phyloP scores from a whole-genome alignment of 1,284 basidiomycete species.

The Boletus nobilissimus region DNA sequence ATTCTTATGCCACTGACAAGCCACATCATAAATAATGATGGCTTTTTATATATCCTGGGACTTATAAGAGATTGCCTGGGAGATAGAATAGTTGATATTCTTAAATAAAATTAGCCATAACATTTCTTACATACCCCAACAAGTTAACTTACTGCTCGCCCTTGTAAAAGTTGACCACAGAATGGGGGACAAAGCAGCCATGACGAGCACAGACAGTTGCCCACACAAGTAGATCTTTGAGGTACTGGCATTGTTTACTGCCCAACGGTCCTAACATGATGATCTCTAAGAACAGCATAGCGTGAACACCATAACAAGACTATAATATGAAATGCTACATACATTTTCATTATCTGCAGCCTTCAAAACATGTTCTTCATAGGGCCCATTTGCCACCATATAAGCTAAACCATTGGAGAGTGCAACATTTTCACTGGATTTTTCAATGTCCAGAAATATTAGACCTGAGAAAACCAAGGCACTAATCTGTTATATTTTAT shows the following conservation, averaged over 20 bases:
- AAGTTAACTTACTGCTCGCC: constrained; percentile 29
- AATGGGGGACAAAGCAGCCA: constrained; percentile 26
- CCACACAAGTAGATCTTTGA: constrained; percentile 17
- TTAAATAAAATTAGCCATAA: background rate
- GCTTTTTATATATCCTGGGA: background rate
- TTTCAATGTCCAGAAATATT: background rate
- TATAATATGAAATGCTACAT: background rate
- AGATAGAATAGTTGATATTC: background rate
- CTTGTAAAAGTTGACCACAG: constrained; percentile 36
- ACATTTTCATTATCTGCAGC: constrained; percentile 21
- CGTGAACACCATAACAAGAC: too few species aligned
- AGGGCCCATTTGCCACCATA: constrained; percentile 23
- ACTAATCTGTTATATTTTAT: background rate
- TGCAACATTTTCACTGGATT: constrained; percentile 16
- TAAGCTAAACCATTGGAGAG: constrained; percentile 28
- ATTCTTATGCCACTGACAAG: background rate
- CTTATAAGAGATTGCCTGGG: background rate
- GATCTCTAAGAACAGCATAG: constrained; percentile 16
- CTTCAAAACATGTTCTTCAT: constrained; percentile 20
- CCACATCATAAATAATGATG: background rate
- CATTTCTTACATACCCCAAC: background rate
- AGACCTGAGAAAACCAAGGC: background rate
- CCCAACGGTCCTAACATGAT: constrained; percentile 28
- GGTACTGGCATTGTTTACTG: constrained; percentile 25
- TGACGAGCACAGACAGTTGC: constrained; percentile 24